Conservation (phyloP, 768 basidiomycete genomes). For the Nevesoporus exiguus region DNA sequence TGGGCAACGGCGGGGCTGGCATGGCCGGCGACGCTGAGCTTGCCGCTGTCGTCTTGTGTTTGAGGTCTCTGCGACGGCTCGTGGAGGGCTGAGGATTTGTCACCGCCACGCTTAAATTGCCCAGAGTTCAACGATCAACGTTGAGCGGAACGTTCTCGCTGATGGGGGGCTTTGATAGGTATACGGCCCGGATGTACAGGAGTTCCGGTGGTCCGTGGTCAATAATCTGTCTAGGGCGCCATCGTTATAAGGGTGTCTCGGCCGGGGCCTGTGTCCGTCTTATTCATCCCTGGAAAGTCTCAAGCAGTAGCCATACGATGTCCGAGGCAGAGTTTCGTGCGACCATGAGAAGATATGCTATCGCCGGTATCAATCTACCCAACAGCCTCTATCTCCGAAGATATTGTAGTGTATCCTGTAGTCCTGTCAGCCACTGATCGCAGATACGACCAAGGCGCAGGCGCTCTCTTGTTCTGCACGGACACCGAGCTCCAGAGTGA, state of each 20-base stretch:
- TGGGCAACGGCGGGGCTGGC: slow-evolving; percentile 66
- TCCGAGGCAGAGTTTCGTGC: slow-evolving; percentile 4
- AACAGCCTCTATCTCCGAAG: slow-evolving; percentile 7
- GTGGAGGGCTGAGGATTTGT: slow-evolving; percentile 10
- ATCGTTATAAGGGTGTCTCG: slow-evolving; percentile 3
- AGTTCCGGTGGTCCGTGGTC: not conserved
- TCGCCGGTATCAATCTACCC: slow-evolving; percentile 6
- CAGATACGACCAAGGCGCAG: slow-evolving; percentile 83
- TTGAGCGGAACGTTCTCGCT: slow-evolving; percentile 6
- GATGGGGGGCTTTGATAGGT: not conserved
- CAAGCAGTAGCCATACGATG: not conserved
- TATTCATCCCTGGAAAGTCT: slow-evolving; percentile 9
- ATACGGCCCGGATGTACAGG: not conserved
- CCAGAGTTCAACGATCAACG: slow-evolving; percentile 1
- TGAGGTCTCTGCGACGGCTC: slow-evolving; percentile 11
- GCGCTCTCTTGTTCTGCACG: slow-evolving; percentile 88
- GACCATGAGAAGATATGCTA: slow-evolving; percentile 13
- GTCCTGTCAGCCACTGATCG: slow-evolving; percentile 66
- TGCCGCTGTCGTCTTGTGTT: slow-evolving; percentile 12
- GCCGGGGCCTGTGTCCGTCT: slow-evolving; percentile 1
- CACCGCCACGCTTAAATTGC: slow-evolving; percentile 11
- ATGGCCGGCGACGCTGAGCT: slow-evolving; percentile 27
- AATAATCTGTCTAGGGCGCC: not conserved
- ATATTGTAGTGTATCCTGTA: not conserved
- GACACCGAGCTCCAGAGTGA: slow-evolving; percentile 87